Base-by-base conservation (phyloP, 2,329 filamentous ascomycete species). In the Ilyonectria robusta region DNA sequence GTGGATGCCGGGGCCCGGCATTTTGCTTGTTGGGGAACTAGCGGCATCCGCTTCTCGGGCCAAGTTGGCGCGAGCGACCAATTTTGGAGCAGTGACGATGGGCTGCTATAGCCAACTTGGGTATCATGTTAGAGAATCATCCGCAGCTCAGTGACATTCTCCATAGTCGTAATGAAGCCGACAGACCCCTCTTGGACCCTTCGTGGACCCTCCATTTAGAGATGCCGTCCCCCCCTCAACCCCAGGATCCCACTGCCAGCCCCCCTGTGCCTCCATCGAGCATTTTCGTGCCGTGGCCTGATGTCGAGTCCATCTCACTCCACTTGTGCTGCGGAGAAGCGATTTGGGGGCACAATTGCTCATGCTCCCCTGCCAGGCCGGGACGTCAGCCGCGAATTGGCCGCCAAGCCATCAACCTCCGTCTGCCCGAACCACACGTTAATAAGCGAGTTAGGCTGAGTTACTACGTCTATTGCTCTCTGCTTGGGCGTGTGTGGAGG, bases 341-440 rank as follows among this genome's bases (percentile, higher is more conserved):
- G 21, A 17, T 31, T 47, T 62, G 59, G 54, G 55, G 54, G 23
- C 54, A 51, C 35, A 23, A 54, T 63, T 65, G 51, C 19, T 10
- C 60, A 53, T 9, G 42, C 15, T 26, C 13, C 42, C 40, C 17
- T 31, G 9, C 10, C 15, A 21, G 35, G 7, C 31, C 56, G 37
- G 40, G 50, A 51, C 26, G 13, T 7, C 33, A 35, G 29, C 37
- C 40, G 21, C 42, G 55, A 59, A 63, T 47, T 33, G 37, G 40
- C 21, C 48, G 60, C 60, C 65, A 56, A 50, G 55, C 23, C 11
- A 10, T 21, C 37, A 11, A 23, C 23, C 62, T 68, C 69, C 69
- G 59, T 61, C 55, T 68, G 62, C 56, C 69, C 65, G 69, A 33
- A 37, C 35, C n/a, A 50, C 17, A 10, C 19, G 23, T 62, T 68